These are phyloP conservation scores for Astragalus membranaceus DNA, from an alignment of 306 rosid species.

Conservation along the genomic window DNA sequence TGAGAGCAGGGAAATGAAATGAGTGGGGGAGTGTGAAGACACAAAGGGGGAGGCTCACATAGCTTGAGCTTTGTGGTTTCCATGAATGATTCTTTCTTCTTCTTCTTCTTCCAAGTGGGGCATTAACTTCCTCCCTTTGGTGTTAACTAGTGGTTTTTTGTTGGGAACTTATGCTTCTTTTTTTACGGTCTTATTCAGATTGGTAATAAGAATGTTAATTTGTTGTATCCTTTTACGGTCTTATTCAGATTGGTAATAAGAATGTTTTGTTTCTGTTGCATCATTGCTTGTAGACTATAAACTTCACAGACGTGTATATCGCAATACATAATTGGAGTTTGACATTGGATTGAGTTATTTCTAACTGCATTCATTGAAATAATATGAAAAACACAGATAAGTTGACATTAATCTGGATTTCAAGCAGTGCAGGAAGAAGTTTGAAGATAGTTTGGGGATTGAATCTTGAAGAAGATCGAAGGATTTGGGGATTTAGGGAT, in stretches of 20 bases:
- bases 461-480: no score
- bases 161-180: not conserved
- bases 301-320: not conserved
- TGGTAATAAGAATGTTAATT: no score
- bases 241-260: not conserved
- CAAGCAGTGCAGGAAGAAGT: slow-evolving; percentile 74
- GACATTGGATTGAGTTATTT: slow-evolving; percentile 18
- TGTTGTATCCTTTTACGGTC: slow-evolving; percentile 7
- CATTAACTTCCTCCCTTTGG: not conserved
- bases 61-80: no score
- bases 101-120: not conserved
- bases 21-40: no score
- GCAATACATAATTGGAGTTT: not conserved
- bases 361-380: slow-evolving; percentile 16
- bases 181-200: no score
- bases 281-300: not conserved
- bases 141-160: not conserved
- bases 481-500: no score
- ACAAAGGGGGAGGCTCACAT: no score
- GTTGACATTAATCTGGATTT: slow-evolving; percentile 83
- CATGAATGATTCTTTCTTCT: no score
- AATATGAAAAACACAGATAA: slow-evolving; percentile 52
- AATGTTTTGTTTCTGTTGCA: not conserved
- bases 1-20: not conserved
- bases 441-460: no score